Conservation (phyloP, 768 basidiomycete genomes). For the Phlegmacium glaucopus region DNA sequence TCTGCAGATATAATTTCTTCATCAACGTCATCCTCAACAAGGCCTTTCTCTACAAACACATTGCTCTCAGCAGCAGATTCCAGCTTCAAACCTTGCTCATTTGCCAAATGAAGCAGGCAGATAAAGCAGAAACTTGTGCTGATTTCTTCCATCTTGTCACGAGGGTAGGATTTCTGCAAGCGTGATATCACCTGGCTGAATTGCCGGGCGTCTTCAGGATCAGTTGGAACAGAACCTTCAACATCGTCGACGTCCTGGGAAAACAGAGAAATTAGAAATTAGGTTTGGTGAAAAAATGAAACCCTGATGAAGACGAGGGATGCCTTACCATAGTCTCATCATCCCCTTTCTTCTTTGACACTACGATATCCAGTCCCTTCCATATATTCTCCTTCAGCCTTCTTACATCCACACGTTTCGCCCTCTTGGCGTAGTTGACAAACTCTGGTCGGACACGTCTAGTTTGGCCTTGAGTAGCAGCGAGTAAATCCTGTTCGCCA, state of each 20-base stretch:
- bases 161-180: slow-evolving; percentile 79
- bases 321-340: slow-evolving; percentile 50
- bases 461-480: slow-evolving; percentile 71
- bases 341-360: slow-evolving; percentile 40
- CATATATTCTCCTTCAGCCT: slow-evolving; percentile 98
- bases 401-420: slow-evolving; percentile 94
- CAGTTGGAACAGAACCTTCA: slow-evolving; percentile 41
- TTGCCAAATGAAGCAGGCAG: slow-evolving; percentile 92
- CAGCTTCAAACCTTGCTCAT: slow-evolving; percentile 91
- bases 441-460: slow-evolving; percentile 82
- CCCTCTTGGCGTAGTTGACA: slow-evolving; percentile 92
- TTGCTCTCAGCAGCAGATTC: slow-evolving; percentile 37
- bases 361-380: slow-evolving; percentile 83
- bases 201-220: slow-evolving; percentile 61
- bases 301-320: not conserved
- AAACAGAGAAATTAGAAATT: too few relatives aligned
- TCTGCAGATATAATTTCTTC: slow-evolving; percentile 18
- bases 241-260: slow-evolving; percentile 53
- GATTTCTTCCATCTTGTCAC: slow-evolving; percentile 95
- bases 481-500: slow-evolving; percentile 85
- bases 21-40: slow-evolving; percentile 33
- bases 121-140: slow-evolving; percentile 99
- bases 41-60: slow-evolving; percentile 25
- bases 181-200: slow-evolving; percentile 83
- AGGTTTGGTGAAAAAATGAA: not conserved